phyloP scores from a whole-genome alignment of 106 monocot genomes.

The Dendrobium officinale region DNA sequence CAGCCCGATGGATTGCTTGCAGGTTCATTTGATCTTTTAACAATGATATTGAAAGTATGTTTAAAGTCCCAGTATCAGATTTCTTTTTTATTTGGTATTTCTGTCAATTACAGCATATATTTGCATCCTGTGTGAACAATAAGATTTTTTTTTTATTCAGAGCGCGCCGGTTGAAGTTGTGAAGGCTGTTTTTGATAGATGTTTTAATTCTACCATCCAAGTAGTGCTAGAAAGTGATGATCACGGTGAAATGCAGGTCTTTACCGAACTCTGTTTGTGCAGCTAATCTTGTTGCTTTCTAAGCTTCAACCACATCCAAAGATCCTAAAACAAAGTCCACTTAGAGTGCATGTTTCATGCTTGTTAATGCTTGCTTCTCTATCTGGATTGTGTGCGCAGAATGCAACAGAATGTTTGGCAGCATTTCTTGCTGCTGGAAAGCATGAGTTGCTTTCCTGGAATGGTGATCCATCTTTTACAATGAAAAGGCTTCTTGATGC shows the following conservation, averaged over 20 bases:
- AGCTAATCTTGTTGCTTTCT: neutral
- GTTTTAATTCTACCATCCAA: conserved; percentile 57
- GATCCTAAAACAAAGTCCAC: neutral
- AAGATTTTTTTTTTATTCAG: conserved; percentile 22
- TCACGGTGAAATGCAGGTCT: conserved; percentile 94
- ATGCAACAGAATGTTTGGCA: conserved; percentile 95
- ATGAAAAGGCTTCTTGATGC: conserved; percentile 89
- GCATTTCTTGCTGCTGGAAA: conserved; percentile 70
- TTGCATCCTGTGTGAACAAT: conserved; percentile 1
- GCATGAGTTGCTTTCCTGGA: conserved; percentile 77
- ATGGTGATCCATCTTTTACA: conserved; percentile 41
- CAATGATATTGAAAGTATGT: conserved; percentile 85
- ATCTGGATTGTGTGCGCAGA: conserved; percentile 31
- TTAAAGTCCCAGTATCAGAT: neutral
- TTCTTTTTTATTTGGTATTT: neutral
- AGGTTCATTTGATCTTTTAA: conserved; percentile 88
- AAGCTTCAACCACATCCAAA: neutral
- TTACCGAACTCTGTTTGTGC: neutral
- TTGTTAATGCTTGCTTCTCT: conserved; percentile 5
- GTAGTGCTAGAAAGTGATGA: conserved; percentile 81
- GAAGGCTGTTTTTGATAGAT: conserved; percentile 65
- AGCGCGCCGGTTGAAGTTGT: conserved; percentile 63
- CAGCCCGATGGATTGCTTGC: conserved; percentile 73
- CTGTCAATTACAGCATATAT: neutral
- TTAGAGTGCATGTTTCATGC: neutral